These are phyloP conservation scores for Trichosanthes truncata DNA, from an alignment of 306 rosid genomes.

Conservation along the genomic window DNA sequence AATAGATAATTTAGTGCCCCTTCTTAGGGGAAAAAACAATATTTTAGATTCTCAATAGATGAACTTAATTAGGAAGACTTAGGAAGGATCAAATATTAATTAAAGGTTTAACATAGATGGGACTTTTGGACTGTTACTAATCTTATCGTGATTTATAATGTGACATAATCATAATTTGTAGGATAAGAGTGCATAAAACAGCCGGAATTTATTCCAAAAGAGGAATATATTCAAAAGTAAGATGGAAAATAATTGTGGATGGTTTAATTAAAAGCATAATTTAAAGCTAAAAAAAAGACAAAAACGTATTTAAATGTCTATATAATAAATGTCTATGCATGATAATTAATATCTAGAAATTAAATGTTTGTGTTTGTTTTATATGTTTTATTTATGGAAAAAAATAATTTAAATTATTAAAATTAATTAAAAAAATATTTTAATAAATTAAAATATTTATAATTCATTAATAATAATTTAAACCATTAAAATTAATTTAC, in stretches of 20 bases:
- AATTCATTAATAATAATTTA: no score
- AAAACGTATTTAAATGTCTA: no score
- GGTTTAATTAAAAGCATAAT: background rate
- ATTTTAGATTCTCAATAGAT: background rate
- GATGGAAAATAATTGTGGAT: background rate
- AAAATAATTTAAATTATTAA: no score
- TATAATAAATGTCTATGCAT: no score
- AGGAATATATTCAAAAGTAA: background rate
- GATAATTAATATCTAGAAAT: no score
- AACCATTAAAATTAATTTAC: no score
- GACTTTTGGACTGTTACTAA: background rate
- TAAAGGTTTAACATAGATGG: background rate
- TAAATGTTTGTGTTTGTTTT: no score
- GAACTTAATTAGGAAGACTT: background rate
- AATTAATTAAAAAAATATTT: no score
- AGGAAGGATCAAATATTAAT: background rate
- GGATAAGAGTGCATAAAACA: constrained; percentile 4
- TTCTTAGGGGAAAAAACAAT: background rate
- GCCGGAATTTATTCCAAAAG: background rate
- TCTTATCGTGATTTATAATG: background rate
- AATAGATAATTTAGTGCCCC: background rate
- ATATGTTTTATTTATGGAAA: no score
- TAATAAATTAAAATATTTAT: no score
- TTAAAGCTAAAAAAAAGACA: background rate
- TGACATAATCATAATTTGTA: background rate